Evolutionary conservation across 1,139 yeast species (phyloP), one percentile per base, ranked within the genome.

Genomic region (Entelexis sorbosivorans): DNA sequence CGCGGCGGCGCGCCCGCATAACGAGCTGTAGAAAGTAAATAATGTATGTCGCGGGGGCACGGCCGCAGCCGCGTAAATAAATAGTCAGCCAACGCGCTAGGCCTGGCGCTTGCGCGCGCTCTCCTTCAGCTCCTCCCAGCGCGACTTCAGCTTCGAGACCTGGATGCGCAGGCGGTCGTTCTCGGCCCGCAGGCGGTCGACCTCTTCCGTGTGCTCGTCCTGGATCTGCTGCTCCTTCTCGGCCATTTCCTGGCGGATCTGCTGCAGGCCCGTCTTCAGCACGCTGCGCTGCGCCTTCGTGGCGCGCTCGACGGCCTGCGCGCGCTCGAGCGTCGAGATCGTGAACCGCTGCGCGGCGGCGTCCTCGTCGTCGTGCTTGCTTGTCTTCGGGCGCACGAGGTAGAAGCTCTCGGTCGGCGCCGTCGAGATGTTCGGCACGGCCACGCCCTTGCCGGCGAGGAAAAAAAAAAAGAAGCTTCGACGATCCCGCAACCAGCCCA

Each of bases 81-180:
- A 22, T 22, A 22, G n/a, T n/a, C n/a, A n/a, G n/a, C n/a, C n/a
- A n/a, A n/a, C n/a, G n/a, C n/a, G 13, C n/a, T n/a, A 44, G 2
- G 24, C 14, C 44, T 50, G 56, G 19, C 67, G 60, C 53, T 63
- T 65, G 36, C 69, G 56, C 8, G 71, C 71, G 50, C 65, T 62
- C 50, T 68, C 68, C 54, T 67, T 67, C 28, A 68, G 56, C 13
- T 61, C 69, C 48, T 68, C 70, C 71, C 71, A 68, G 31, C 70
- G 58, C 36, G 63, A 58, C 52, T 65, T 66, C 54, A 68, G 58
- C 33, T 68, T 60, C 6, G 64, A 63, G 33, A 63, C 62, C 54
- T 67, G 68, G 34, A 66, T 63, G 51, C 62, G 64, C 32, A 69
- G 63, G 52, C 63, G 64, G 52, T 65, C 69, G 51, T 66, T 68